Evolutionary conservation across 192 early-diverging fungal species (phyloP).

Genomic region (Coemansia sp.): DNA sequence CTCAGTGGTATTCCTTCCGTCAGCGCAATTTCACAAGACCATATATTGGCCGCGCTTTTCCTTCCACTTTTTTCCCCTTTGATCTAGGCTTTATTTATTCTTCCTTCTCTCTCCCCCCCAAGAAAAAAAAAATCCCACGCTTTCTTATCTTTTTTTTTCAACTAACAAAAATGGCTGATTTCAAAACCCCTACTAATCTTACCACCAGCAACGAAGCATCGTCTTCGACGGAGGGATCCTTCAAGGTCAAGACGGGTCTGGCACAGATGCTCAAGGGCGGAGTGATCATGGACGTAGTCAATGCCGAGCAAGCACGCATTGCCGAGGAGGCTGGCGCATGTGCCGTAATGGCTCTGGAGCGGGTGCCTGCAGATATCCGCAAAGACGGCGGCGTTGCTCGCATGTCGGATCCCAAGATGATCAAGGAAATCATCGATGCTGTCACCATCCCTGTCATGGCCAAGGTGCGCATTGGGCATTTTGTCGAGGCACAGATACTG

Average conservation of each 20-base stretch:
- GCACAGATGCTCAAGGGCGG: slow-evolving; percentile 99
- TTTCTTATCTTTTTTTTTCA: slow-evolving; percentile 2
- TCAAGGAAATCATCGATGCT: slow-evolving; percentile 91
- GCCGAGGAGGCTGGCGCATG: slow-evolving; percentile 96
- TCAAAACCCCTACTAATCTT: slow-evolving; percentile 62
- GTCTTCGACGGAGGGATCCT: slow-evolving; percentile 42
- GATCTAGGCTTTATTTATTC: background rate
- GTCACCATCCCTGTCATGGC: slow-evolving; percentile 99
- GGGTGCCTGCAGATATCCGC: slow-evolving; percentile 98
- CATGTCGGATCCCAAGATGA: slow-evolving; percentile 98
- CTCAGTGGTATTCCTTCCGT: too few species aligned
- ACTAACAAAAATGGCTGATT: slow-evolving; percentile 30
- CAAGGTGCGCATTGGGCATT: slow-evolving; percentile 97
- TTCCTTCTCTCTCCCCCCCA: background rate
- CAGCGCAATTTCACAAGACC: background rate
- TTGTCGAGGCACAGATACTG: slow-evolving; percentile 98
- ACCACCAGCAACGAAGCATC: slow-evolving; percentile 7
- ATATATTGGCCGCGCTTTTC: background rate
- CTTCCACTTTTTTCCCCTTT: background rate
- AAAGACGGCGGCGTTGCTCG: slow-evolving; percentile 93
- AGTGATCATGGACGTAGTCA: slow-evolving; percentile 99
- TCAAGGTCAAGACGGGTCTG: slow-evolving; percentile 91
- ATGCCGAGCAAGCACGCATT: slow-evolving; percentile 95
- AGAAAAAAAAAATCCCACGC: slow-evolving; percentile 3
- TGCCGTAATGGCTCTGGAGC: slow-evolving; percentile 96